Base-by-base conservation (phyloP, 768 basidiomycete species). In the Lactarius sanguifluus region DNA sequence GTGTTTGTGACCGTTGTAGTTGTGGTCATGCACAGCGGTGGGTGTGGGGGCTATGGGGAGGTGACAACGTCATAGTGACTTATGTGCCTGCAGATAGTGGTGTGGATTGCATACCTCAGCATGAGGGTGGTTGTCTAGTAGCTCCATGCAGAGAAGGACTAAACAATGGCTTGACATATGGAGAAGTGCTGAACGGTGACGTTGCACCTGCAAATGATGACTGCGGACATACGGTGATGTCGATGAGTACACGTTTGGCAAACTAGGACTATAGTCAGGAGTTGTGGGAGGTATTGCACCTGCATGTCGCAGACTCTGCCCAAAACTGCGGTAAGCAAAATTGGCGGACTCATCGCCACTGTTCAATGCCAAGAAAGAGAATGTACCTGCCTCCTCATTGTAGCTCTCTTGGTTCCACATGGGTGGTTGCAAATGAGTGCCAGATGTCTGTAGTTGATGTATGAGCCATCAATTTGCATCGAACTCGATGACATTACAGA, bases 381-480 rank as follows among this genome's bases (percentile, higher is more conserved):
- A 98, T 0, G 93, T 86, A 6, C 94, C 91, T 5, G 89, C 84
- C 64, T n/a, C 92, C 61, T 91, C 93, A 72, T 88, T 89, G 80
- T 91, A 92, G 40, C 81, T 83, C 63, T 92, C 89, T 61, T 88
- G 84, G 50, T 71, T 73, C 88, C 90, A 92, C 71, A 88, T 85
- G 5, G 94, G 94, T 18, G 81, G 76, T 99, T 96, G 77, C 94
- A 96, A 32, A 99, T 85, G n/a, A 99, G 81, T 1, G 94, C 92
- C 58, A 98, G 83, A 77, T 99, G 97, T 62, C 97, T 88, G 78
- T 96, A 98, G 79, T 99, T 98, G 82, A 99, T 96, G 73, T 98
- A 97, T n/a, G 96, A 98, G 83, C 96, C 96, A 74, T 98, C 96
- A 80, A 30, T 30, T 30, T 30, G 2, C 28, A 30, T 30, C 28